Percentiles rank a stretch among this genome's conserved stretches.
phyloP scores from a whole-genome alignment of 73 alveolate species.

The Effrenium voratum region DNA sequence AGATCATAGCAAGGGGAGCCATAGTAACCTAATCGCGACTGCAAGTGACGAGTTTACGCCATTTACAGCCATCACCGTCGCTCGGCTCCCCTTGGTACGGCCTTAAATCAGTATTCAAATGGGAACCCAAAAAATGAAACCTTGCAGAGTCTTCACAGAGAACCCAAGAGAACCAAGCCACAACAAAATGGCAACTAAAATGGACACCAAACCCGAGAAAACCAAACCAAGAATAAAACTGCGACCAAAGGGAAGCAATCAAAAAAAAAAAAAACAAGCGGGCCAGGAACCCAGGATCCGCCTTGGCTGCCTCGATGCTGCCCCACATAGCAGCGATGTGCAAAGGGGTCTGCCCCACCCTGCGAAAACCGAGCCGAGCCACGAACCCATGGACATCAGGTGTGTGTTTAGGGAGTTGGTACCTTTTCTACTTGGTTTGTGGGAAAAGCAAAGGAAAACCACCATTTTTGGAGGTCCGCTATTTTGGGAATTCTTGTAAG shows the following conservation, averaged over 20 bases:
- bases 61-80: too few species aligned
- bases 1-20: too few species aligned
- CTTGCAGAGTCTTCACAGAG: too few species aligned
- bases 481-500: too few species aligned
- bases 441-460: too few species aligned
- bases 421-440: background rate
- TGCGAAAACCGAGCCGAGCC: background rate
- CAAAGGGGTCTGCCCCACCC: constrained; percentile 87
- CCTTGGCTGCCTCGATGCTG: constrained; percentile 75
- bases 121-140: too few species aligned
- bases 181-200: background rate
- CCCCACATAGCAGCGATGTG: constrained; percentile 92
- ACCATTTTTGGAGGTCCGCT: too few species aligned
- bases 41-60: too few species aligned
- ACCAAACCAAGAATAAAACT: too few species aligned
- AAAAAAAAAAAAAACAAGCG: background rate
- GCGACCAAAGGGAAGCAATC: background rate
- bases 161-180: background rate
- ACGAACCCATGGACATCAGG: background rate
- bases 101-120: too few species aligned
- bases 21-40: too few species aligned
- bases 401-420: background rate
- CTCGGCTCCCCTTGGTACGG: too few species aligned
- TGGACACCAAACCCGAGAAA: background rate
- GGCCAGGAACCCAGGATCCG: background rate